A percentile compares a stretch with the other conserved stretches of the same genome.
These are phyloP conservation scores for Zasmidium citrigriseum DNA, from an alignment of 2,329 filamentous ascomycete species.

Conservation along the genomic window DNA sequence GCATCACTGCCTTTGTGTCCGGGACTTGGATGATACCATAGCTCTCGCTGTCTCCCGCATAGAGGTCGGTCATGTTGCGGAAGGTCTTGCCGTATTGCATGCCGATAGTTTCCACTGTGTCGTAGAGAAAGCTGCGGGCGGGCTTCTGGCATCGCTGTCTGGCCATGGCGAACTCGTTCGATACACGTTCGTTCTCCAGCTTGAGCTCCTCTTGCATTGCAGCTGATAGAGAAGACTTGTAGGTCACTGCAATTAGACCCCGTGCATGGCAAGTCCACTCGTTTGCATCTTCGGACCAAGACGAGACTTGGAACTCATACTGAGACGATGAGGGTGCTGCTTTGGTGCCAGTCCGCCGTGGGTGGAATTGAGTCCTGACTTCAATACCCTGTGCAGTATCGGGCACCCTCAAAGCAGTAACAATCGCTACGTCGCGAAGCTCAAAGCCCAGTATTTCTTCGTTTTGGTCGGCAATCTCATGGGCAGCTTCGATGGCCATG, in stretches of 20 bases:
- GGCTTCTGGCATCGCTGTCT: constrained; percentile 6
- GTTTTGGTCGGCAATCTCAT: constrained; percentile 1
- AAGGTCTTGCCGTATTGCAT: constrained; percentile 19
- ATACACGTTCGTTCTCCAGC: background rate
- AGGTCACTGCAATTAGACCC: too few species aligned
- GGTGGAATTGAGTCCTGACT: constrained; percentile 8
- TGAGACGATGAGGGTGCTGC: constrained; percentile 2
- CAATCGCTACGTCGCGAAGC: constrained; percentile 15
- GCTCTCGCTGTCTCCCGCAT: constrained; percentile 2
- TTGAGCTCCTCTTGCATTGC: constrained; percentile 1
- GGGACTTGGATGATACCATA: constrained; percentile 13
- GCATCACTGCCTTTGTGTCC: constrained; percentile 54
- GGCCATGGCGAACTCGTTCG: constrained; percentile 1
- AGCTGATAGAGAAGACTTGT: constrained; percentile 1
- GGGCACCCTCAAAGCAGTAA: constrained; percentile 5
- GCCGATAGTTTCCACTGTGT: constrained; percentile 13
- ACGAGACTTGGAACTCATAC: constrained; percentile 6
- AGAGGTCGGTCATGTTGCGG: constrained; percentile 12
- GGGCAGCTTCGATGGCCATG: constrained; percentile 21
- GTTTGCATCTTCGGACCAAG: constrained; percentile 1
- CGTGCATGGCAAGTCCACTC: constrained; percentile 10
- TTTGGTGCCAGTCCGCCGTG: constrained; percentile 1
- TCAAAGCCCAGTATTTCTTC: constrained; percentile 9
- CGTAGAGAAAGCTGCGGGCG: constrained; percentile 6
- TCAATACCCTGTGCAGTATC: constrained; percentile 10